Percentiles rank a stretch among this genome's conserved stretches.
Evolutionary conservation across 2,329 filamentous ascomycete genomes (phyloP).

Genomic region (Botryotinia globosa): DNA sequence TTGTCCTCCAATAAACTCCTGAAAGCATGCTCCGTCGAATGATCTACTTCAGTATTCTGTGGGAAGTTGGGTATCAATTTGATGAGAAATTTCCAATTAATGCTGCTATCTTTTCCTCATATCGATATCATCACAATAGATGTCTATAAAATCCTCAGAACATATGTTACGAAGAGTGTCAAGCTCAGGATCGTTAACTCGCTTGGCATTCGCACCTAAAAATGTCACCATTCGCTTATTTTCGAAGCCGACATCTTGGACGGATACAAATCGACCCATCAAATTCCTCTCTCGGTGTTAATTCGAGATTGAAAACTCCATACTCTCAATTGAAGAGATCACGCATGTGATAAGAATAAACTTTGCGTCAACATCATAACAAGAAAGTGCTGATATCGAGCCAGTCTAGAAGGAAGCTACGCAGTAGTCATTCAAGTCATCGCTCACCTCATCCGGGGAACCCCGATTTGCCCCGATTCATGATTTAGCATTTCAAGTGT

Average conservation of each 20-base stretch:
- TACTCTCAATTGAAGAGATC: background rate
- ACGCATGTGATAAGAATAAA: background rate
- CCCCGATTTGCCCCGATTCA: background rate
- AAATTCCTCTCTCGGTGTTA: background rate
- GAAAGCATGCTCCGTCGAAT: background rate
- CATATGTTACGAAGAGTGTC: background rate
- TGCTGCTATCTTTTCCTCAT: background rate
- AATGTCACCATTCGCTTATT: background rate
- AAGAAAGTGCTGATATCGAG: background rate
- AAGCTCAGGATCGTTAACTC: background rate
- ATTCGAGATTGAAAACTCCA: background rate
- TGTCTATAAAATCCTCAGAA: background rate
- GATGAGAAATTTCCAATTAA: background rate
- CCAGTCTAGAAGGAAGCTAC: background rate
- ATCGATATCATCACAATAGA: background rate
- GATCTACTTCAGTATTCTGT: background rate
- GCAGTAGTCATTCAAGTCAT: background rate
- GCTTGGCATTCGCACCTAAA: background rate
- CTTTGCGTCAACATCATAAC: accelerated
- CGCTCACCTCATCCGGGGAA: background rate
- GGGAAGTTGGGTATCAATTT: background rate
- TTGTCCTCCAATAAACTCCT: background rate
- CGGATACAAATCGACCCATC: background rate
- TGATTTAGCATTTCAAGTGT: background rate
- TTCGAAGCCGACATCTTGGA: background rate